Conservation (phyloP, 192 early-diverging fungal species). For the Linnemannia elongata region DNA sequence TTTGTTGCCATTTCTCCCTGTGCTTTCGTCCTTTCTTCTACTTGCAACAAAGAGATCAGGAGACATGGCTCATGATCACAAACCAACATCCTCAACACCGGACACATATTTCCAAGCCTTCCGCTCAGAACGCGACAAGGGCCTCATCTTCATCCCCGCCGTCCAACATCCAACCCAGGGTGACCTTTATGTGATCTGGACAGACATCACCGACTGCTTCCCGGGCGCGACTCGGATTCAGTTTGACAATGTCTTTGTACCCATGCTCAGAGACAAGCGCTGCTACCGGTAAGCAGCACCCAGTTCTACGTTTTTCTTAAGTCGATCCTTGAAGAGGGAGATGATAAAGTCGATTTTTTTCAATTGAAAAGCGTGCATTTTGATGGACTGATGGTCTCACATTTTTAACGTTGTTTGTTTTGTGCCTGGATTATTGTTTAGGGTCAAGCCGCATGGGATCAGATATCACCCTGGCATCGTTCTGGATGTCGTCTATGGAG, state of each 20-base stretch:
- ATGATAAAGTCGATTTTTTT: no score
- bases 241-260: slow-evolving; percentile 25
- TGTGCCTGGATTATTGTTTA: neutral
- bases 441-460: slow-evolving; percentile 46
- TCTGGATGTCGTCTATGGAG: slow-evolving; percentile 38
- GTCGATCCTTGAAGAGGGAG: neutral
- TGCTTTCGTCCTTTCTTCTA: neutral
- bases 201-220: slow-evolving; percentile 40
- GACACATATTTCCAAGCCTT: slow-evolving; percentile 20
- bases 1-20: neutral
- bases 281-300: slow-evolving; percentile 18
- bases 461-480: slow-evolving; percentile 27
- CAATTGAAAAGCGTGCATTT: no score
- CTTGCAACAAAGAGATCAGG: neutral
- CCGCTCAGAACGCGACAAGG: neutral
- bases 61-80: neutral
- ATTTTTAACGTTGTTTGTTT: neutral
- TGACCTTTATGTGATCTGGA: slow-evolving; percentile 39
- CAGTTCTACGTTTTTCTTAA: neutral
- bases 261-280: slow-evolving; percentile 18
- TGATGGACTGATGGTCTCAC: neutral
- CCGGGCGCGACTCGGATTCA: slow-evolving; percentile 29
- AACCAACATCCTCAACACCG: neutral
- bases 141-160: slow-evolving; percentile 11
- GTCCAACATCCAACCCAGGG: slow-evolving; percentile 14